These are phyloP conservation scores for Urochloa ruziziensis DNA, from an alignment of 176 grass and related monocot species.

Conservation along the genomic window DNA sequence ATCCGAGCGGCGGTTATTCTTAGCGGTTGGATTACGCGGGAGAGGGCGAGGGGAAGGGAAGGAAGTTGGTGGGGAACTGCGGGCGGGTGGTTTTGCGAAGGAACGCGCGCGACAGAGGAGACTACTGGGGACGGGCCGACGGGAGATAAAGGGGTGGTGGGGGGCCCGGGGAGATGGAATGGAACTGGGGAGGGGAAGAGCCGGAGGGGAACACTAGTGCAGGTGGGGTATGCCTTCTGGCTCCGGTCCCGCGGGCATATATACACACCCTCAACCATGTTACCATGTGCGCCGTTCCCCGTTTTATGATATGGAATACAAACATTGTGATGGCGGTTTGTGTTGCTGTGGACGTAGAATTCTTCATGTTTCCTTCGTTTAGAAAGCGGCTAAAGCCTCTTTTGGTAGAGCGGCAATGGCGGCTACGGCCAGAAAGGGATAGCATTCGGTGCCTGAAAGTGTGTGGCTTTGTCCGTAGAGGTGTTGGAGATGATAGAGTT, in stretches of 20 bases:
- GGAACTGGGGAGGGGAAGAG: neutral
- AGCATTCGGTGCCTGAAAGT: neutral
- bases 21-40: conserved; percentile 41
- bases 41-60: neutral
- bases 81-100: neutral
- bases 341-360: too few species aligned
- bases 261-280: too few species aligned
- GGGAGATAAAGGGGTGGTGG: neutral
- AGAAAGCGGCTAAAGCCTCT: neutral
- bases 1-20: conserved; percentile 14
- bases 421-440: too few species aligned
- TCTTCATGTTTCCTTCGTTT: neutral
- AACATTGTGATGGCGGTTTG: too few species aligned
- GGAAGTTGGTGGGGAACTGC: conserved; percentile 2
- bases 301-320: too few species aligned
- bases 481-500: neutral
- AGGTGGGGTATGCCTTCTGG: neutral
- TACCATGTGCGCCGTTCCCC: too few species aligned
- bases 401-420: neutral
- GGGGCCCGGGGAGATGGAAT: neutral
- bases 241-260: neutral
- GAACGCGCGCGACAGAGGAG: neutral
- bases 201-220: neutral
- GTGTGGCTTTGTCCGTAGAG: neutral
- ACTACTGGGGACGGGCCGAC: neutral